Evolutionary conservation across 352 stramenopile species (phyloP).

Genomic region (Phytophthora tubulina): DNA sequence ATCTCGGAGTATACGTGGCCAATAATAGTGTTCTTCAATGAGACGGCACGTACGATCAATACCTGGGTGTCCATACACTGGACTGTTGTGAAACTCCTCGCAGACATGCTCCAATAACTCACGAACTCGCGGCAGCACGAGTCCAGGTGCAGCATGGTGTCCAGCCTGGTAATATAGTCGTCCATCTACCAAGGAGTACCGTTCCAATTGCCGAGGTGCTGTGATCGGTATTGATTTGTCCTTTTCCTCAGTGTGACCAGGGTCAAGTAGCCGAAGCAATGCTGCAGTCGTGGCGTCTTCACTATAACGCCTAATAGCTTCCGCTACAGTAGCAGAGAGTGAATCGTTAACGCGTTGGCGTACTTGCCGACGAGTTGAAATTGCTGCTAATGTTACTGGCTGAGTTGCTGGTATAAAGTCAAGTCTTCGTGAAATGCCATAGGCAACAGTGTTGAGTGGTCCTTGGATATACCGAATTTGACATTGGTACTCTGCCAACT

Average conservation of each 20-base stretch:
- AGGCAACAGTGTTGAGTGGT: not conserved
- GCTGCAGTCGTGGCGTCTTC: not conserved
- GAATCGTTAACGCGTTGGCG: not conserved
- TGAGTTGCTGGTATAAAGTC: not conserved
- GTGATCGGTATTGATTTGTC: not conserved
- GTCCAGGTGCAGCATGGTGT: not conserved
- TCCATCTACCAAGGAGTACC: not conserved
- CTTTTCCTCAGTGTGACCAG: not conserved
- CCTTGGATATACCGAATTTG: not conserved
- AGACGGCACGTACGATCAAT: not conserved
- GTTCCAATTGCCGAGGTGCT: not conserved
- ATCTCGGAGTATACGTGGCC: not conserved
- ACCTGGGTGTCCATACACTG: not conserved
- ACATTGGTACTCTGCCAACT: not conserved
- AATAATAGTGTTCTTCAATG: not conserved
- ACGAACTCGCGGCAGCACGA: not conserved
- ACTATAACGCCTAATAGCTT: not conserved
- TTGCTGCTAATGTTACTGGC: not conserved
- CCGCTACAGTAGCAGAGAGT: not conserved
- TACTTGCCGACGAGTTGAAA: not conserved
- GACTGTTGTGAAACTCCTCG: not conserved
- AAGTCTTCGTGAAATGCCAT: not conserved
- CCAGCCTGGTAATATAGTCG: not conserved
- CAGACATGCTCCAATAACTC: not conserved
- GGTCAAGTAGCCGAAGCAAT: not conserved